Conservation (phyloP, 1,284 basidiomycete species). For the Microstroma glucosiphilum region DNA sequence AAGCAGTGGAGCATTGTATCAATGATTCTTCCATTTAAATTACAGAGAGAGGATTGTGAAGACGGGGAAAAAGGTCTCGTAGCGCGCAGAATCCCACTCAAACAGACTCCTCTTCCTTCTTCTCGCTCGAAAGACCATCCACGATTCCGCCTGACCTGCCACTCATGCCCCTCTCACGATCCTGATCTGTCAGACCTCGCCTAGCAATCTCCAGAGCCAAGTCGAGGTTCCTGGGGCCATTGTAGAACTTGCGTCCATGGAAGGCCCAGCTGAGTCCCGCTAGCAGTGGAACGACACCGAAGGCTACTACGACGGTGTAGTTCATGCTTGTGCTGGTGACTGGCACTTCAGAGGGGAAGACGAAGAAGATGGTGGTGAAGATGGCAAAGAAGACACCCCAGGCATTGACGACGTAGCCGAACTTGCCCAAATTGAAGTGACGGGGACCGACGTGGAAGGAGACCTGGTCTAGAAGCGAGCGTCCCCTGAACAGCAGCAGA, state of each 20-base stretch:
- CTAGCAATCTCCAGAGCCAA: conserved; percentile 10
- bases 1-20: no score
- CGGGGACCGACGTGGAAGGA: conserved; percentile 15
- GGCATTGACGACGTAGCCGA: conserved; percentile 50
- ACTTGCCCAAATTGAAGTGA: conserved; percentile 19
- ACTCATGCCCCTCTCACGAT: not conserved
- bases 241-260: conserved; percentile 24
- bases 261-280: conserved; percentile 25
- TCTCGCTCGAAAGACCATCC: no score
- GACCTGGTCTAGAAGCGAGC: conserved; percentile 48
- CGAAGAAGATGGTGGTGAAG: conserved; percentile 55
- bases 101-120: no score
- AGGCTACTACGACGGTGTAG: conserved; percentile 52
- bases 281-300: conserved; percentile 24
- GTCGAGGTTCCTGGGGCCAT: conserved; percentile 22
- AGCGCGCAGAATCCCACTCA: no score
- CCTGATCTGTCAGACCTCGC: conserved; percentile 2
- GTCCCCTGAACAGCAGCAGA: conserved; percentile 52
- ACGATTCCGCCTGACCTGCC: not conserved
- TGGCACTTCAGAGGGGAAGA: conserved; percentile 53
- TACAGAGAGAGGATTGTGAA: no score
- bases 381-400: conserved; percentile 52
- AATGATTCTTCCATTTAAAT: no score
- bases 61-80: no score
- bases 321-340: conserved; percentile 53